Base-by-base conservation (phyloP, 129 eudicot genomes). In the Centella asiatica region DNA sequence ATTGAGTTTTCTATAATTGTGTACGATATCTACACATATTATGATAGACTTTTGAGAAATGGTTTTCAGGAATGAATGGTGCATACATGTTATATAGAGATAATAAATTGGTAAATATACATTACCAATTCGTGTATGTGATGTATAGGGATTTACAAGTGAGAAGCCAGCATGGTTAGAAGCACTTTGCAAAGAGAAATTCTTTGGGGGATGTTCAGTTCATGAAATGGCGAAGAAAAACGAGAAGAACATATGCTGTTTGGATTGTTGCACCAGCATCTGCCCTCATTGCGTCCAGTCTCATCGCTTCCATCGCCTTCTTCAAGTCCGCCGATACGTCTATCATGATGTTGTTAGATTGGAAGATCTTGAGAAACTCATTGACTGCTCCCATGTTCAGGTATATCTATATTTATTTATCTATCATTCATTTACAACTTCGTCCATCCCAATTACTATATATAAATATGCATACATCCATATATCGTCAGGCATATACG, bases 91-190 rank as follows among this genome's bases (percentile, higher is more conserved):
- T n/a, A n/a, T n/a, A n/a, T n/a, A n/a, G n/a, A n/a, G n/a, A n/a
- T n/a, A n/a, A n/a, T n/a, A n/a, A n/a, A n/a, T n/a, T n/a, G n/a
- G n/a, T n/a, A n/a, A n/a, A n/a, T n/a, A n/a, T n/a, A n/a, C n/a
- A 53, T 27, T 18, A 17, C 4, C 11, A 25, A 40, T 44, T 23
- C 46, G 44, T 53, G 40, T 4, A 40, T 36, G 40, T 2, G 44
- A 22, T 67, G 31, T 63, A 24, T 54, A 85, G 96, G 94, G 90
- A 48, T 33, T 66, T 72, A 76, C n/a, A n/a, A n/a, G n/a, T n/a
- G n/a, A 69, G 65, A 93, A 85, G 76, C 96, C 99, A 61, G 92
- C 85, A 58, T 93, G 99, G 99, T 78, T 93, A 80, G 92, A 93
- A 69, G 92, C 99, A 42, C 85, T 93, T 1, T 87, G 81, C 55